Evolutionary conservation across 495 filamentous ascomycete genomes (phyloP), one percentile per base, ranked within the genome.

Genomic region (Acidiella bohemica): DNA sequence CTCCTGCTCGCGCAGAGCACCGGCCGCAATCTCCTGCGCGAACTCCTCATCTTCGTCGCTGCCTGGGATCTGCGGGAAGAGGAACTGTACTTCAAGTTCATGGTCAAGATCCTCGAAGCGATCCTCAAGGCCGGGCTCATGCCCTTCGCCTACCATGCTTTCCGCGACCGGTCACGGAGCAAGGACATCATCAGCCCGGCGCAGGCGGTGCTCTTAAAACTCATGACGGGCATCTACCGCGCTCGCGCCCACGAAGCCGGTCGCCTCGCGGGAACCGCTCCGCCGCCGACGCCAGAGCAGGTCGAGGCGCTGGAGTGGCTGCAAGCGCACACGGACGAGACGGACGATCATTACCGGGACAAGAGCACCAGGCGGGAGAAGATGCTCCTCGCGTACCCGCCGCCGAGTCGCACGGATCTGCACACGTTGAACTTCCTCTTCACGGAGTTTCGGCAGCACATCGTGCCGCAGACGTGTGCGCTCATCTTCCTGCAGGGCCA

Each of bases 101-200:
- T 90, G 63, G 80, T 85, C 9, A 84, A 92, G 58, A 93, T 95
- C 42, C 84, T 95, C 64, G 83, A 93, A 52, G 82, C 85, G 0
- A 83, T 93, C 27, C 75, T 93, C 31, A 72, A 80, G 42, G 88
- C 85, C 49, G 82, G 81, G 8, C 67, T 95, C 13, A 80, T 95
- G 59, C 86, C 85, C 1, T 86, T 80, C 53, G 78, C 86, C 1
- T 95, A 88, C 67, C 78, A 83, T 42, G 77, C 82, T n/a, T 79
- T 95, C 41, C 72, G 81, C 34, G 87, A 92, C 41, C 35, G 41
- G 1, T 44, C 34, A 38, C 58, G 62, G 43, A 76, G 80, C 4
- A 95, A 95, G 61, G 87, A 95, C 50, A 93, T 95, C 41, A 90
- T 95, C 31, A 92, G 83, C 9, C 87, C 87, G 2, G 84, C 85